Percentiles rank a stretch among this genome's conserved stretches.
Conservation (phyloP, 768 basidiomycete species). For the Leccinum barrowsii region DNA sequence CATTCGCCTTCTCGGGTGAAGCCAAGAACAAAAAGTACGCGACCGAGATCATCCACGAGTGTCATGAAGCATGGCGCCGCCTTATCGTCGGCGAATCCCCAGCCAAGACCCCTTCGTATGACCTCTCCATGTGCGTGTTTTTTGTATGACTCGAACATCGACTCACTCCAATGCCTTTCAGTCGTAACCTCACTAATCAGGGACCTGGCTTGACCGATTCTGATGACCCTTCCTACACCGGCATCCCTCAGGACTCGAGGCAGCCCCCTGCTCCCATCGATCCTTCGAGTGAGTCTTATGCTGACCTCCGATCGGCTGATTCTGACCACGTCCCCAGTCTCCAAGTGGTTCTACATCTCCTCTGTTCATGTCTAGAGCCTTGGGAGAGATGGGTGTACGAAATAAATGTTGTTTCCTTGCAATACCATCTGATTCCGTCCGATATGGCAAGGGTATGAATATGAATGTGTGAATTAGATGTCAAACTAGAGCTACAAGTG, state of each 20-base stretch:
- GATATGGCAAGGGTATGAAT: neutral
- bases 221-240: constrained; percentile 60
- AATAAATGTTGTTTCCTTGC: neutral
- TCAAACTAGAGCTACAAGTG: constrained; percentile 26
- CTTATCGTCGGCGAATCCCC: constrained; percentile 78
- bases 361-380: constrained; percentile 68
- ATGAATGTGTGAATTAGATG: constrained; percentile 4
- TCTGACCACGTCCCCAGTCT: constrained; percentile 47
- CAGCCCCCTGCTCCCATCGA: constrained; percentile 87
- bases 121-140: constrained; percentile 76
- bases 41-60: constrained; percentile 97
- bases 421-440: constrained; percentile 3
- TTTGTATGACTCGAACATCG: neutral
- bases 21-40: constrained; percentile 99
- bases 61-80: constrained; percentile 97
- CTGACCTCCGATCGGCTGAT: neutral
- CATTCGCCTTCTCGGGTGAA: constrained; percentile 98
- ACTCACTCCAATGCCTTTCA: constrained; percentile 30
- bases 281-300: constrained; percentile 65
- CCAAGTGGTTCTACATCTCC: constrained; percentile 94
- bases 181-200: constrained; percentile 75
- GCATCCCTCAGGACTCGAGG: constrained; percentile 74
- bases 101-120: constrained; percentile 67
- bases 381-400: neutral
- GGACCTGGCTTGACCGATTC: constrained; percentile 63